Percentiles rank a stretch among this genome's conserved stretches.
Conservation (phyloP, 768 basidiomycete genomes). For the Megacollybia marginata region DNA sequence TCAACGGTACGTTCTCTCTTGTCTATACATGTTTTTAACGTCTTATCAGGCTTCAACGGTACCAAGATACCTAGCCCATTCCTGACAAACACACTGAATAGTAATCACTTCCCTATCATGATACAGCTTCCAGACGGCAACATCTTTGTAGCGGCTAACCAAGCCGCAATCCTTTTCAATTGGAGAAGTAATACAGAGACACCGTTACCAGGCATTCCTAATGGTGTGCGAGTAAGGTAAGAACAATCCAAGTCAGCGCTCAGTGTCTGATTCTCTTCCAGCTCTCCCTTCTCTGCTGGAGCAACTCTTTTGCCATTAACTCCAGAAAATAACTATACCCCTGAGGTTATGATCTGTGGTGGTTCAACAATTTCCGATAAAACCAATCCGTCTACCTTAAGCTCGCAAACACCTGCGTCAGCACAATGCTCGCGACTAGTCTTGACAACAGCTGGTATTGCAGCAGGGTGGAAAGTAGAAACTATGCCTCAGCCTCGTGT, state of each 20-base stretch:
- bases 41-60: slow-evolving; percentile 13
- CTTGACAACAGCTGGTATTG: slow-evolving; percentile 32
- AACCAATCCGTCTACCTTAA: slow-evolving; percentile 18
- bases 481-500: slow-evolving; percentile 32
- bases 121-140: slow-evolving; percentile 33
- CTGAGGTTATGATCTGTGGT: slow-evolving; percentile 41
- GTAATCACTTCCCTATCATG: slow-evolving; percentile 16
- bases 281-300: slow-evolving; percentile 30
- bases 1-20: slow-evolving; percentile 18
- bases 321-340: slow-evolving; percentile 29
- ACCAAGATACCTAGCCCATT: slow-evolving; percentile 9
- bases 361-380: slow-evolving; percentile 28
- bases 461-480: slow-evolving; percentile 38
- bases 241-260: background rate
- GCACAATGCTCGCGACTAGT: slow-evolving; percentile 35
- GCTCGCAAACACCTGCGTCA: slow-evolving; percentile 33
- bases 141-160: slow-evolving; percentile 34
- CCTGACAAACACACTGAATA: slow-evolving; percentile 8
- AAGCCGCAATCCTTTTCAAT: slow-evolving; percentile 34
- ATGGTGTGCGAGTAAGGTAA: slow-evolving; percentile 32
- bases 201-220: slow-evolving; percentile 34
- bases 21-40: background rate
- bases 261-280: background rate
- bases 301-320: slow-evolving; percentile 30
- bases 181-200: slow-evolving; percentile 30